phyloP scores from a whole-genome alignment of 2,329 filamentous ascomycete genomes.

The Penicillium nordicum region DNA sequence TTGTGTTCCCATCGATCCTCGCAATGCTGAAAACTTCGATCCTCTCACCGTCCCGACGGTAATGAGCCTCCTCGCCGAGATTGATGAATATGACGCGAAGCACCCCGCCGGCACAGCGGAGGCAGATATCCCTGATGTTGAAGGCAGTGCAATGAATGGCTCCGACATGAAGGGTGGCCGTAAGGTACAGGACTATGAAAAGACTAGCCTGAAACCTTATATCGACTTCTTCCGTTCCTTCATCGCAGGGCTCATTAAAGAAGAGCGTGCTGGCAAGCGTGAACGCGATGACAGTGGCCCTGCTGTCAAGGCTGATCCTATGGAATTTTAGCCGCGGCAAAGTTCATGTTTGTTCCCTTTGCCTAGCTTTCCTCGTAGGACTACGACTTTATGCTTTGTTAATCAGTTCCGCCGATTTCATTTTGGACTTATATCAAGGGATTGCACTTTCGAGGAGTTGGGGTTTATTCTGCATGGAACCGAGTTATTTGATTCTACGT shows the following conservation, averaged over 20 bases:
- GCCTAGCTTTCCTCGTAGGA: not conserved
- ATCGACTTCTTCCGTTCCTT: slow-evolving; percentile 85
- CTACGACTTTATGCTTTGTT: slow-evolving; percentile 21
- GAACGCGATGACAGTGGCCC: slow-evolving; percentile 49
- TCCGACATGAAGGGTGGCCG: slow-evolving; percentile 35
- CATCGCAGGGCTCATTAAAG: slow-evolving; percentile 73
- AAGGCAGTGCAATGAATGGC: slow-evolving; percentile 31
- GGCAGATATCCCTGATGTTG: slow-evolving; percentile 44
- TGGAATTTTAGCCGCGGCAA: slow-evolving; percentile 58
- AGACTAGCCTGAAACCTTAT: slow-evolving; percentile 90
- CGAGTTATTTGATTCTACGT: not conserved
- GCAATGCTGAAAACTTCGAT: slow-evolving; percentile 74
- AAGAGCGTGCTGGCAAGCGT: slow-evolving; percentile 57
- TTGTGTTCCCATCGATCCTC: slow-evolving; percentile 87
- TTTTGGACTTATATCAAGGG: not conserved
- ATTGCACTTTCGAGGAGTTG: not conserved
- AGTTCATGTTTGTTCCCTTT: not conserved
- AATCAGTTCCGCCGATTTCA: not conserved
- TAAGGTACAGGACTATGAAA: slow-evolving; percentile 83
- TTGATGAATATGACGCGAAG: slow-evolving; percentile 69
- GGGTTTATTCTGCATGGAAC: not conserved
- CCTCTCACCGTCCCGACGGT: slow-evolving; percentile 87
- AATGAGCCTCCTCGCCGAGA: slow-evolving; percentile 74
- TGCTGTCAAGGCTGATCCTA: slow-evolving; percentile 48
- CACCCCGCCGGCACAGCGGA: slow-evolving; percentile 31